A percentile compares a stretch with the other conserved stretches of the same genome.
phyloP scores from a whole-genome alignment of 1,139 yeast species.

The Pichia sp. region DNA sequence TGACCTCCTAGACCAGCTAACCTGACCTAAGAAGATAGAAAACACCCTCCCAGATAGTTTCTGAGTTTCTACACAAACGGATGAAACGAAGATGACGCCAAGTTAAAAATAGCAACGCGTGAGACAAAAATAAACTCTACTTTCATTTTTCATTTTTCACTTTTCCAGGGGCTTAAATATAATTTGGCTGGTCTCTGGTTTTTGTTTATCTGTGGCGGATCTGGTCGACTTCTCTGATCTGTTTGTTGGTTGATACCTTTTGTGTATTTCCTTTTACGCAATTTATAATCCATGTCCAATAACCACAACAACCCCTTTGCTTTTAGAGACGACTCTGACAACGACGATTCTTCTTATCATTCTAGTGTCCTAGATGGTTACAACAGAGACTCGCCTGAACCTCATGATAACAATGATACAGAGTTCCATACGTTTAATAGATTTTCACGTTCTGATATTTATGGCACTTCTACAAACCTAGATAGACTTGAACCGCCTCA shows the following conservation, averaged over 20 bases:
- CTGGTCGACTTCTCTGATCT: neutral
- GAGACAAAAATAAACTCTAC: neutral
- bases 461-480: neutral
- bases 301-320: slow-evolving; percentile 8
- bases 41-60: too few species aligned
- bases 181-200: neutral
- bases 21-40: neutral
- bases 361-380: neutral
- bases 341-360: slow-evolving; percentile 4
- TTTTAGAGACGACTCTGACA: slow-evolving; percentile 8
- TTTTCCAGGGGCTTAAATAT: neutral
- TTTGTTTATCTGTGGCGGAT: neutral
- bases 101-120: neutral
- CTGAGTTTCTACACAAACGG: neutral
- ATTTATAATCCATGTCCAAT: neutral
- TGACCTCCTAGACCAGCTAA: neutral
- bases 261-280: neutral
- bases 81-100: neutral
- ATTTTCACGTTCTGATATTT: neutral
- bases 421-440: neutral
- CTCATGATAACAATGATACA: neutral
- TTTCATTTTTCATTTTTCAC: neutral
- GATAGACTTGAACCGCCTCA: slow-evolving; percentile 2
- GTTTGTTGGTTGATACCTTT: neutral
- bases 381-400: neutral